phyloP scores from a whole-genome alignment of 495 filamentous ascomycete genomes.

The Podospora sp. region DNA sequence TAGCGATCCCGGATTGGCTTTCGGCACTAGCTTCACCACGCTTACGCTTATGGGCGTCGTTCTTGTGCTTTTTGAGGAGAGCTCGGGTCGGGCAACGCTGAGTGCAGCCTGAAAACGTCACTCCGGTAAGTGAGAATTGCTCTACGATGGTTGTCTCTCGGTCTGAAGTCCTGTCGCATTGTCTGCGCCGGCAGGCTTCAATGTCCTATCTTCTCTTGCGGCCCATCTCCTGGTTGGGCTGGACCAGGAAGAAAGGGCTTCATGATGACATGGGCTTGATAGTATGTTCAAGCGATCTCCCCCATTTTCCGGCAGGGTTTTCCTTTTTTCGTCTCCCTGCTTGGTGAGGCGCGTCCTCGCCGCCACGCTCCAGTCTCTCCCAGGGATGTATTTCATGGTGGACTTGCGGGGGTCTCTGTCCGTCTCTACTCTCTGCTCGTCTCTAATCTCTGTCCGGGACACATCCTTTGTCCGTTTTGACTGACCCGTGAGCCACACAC shows the following conservation, averaged over 20 bases:
- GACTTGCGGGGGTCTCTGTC: constrained; percentile 1
- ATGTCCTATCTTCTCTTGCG: too few species aligned
- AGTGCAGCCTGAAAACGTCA: background rate
- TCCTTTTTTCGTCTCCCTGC: constrained; percentile 3
- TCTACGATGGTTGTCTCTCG: constrained; percentile 14
- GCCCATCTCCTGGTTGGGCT: too few species aligned
- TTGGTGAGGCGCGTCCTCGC: constrained; percentile 7
- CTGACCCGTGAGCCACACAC: too few species aligned
- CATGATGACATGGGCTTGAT: too few species aligned
- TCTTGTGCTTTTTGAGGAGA: too few species aligned
- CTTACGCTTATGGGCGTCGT: too few species aligned
- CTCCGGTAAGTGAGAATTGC: constrained; percentile 11
- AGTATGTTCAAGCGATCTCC: constrained; percentile 5
- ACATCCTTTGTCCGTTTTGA: background rate
- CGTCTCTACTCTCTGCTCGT: too few species aligned
- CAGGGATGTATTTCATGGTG: constrained; percentile 4
- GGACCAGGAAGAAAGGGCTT: too few species aligned
- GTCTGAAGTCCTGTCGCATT: constrained; percentile 8
- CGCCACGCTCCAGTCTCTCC: constrained; percentile 10
- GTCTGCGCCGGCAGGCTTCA: too few species aligned
- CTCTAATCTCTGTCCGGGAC: background rate
- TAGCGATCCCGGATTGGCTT: too few species aligned
- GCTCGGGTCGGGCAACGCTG: background rate
- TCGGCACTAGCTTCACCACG: too few species aligned
- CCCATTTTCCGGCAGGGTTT: constrained; percentile 3